Conservation (phyloP, 257 asterid species). For the Ajuga chamaepitys region DNA sequence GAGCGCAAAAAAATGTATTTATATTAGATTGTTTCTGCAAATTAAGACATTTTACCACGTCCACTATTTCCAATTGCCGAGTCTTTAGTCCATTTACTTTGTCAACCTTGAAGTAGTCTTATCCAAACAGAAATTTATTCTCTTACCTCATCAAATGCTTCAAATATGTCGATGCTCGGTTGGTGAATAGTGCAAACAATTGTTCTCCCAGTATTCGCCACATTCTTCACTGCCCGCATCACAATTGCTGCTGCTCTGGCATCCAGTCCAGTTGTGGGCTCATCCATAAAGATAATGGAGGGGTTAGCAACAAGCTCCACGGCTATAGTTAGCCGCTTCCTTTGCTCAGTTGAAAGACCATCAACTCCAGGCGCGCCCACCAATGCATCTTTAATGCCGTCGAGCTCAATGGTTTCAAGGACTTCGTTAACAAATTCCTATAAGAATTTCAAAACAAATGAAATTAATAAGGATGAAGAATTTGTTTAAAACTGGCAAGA, state of each 20-base stretch:
- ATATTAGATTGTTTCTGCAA: no score
- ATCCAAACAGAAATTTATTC: not conserved
- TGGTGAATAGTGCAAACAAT: slow-evolving; percentile 50
- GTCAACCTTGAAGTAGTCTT: no score
- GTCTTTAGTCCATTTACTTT: no score
- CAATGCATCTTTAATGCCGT: slow-evolving; percentile 37
- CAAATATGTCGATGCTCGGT: slow-evolving; percentile 47
- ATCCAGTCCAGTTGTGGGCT: slow-evolving; percentile 46
- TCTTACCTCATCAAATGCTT: slow-evolving; percentile 46
- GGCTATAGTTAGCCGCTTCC: slow-evolving; percentile 47
- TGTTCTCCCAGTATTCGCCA: slow-evolving; percentile 42
- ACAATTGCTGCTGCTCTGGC: slow-evolving; percentile 52
- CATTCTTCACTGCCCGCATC: slow-evolving; percentile 42
- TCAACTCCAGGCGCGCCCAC: slow-evolving; percentile 39
- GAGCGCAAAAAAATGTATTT: no score
- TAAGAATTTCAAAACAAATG: not conserved
- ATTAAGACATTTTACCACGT: no score
- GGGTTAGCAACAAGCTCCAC: slow-evolving; percentile 52
- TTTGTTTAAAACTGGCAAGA: not conserved
- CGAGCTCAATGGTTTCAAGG: slow-evolving; percentile 48
- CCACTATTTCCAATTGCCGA: no score
- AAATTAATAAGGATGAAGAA: not conserved
- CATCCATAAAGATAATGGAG: slow-evolving; percentile 45
- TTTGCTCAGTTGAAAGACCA: slow-evolving; percentile 45
- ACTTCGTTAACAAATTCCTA: slow-evolving; percentile 47